Evolutionary conservation across 208 protist genomes (phyloP).

Genomic region (Wallacemonas sp.): DNA sequence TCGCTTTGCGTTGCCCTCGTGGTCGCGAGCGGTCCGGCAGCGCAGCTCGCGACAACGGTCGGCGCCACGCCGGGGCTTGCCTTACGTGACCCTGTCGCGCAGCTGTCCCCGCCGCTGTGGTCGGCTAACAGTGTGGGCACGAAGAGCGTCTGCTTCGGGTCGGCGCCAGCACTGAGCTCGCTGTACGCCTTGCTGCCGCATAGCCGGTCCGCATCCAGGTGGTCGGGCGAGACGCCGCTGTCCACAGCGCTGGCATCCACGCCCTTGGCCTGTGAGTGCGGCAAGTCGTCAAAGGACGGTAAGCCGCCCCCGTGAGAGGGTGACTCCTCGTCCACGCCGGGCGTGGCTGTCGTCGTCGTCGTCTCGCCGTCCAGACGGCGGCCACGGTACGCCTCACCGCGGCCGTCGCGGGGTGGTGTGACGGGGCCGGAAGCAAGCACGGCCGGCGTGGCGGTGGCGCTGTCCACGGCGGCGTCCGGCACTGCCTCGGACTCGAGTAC

Average conservation of each 20-base stretch:
- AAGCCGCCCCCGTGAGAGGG: neutral
- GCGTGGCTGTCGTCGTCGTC: neutral
- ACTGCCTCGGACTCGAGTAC: neutral
- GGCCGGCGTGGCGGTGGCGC: neutral
- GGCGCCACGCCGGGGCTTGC: neutral
- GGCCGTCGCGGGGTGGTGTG: neutral
- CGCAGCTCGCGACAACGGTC: neutral
- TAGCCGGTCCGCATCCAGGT: neutral
- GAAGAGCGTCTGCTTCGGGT: slow-evolving; percentile 4
- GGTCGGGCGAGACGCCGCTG: neutral
- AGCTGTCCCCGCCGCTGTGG: neutral
- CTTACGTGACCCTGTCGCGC: neutral
- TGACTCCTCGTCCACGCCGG: neutral
- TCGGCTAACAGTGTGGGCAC: neutral
- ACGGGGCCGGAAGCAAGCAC: neutral
- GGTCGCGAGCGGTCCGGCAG: neutral
- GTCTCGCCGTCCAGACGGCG: neutral
- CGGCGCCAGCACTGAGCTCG: neutral
- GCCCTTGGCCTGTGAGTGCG: neutral
- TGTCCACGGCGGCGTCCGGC: neutral
- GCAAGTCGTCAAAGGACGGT: neutral
- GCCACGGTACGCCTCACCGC: slow-evolving; percentile 4
- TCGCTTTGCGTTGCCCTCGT: neutral
- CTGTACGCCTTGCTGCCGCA: neutral
- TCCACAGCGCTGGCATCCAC: neutral